phyloP scores from a whole-genome alignment of 75 land plant species.

The Picea glauca region DNA sequence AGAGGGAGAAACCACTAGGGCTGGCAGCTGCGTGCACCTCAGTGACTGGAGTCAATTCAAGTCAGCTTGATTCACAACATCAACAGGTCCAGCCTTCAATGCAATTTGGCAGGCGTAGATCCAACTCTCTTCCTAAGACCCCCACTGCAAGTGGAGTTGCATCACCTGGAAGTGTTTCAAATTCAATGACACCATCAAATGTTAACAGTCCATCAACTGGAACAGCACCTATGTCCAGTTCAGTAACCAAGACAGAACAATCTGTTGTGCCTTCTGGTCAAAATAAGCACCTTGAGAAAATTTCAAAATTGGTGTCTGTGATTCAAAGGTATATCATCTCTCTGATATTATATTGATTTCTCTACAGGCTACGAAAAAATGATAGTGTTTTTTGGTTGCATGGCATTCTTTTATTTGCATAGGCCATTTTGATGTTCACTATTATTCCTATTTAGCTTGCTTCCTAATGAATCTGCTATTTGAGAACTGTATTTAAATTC shows the following conservation, averaged over 20 bases:
- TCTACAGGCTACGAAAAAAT: background rate
- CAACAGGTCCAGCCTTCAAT: conserved; percentile 37
- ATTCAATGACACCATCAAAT: conserved; percentile 47
- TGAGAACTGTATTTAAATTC: background rate
- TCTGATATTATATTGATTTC: background rate
- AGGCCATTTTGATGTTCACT: background rate
- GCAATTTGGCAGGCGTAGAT: conserved; percentile 40
- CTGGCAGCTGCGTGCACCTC: conserved; percentile 37
- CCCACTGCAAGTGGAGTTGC: conserved; percentile 54
- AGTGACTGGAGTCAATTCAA: conserved; percentile 39
- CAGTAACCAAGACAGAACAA: conserved; percentile 25
- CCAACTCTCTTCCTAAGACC: conserved; percentile 65
- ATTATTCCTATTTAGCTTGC: background rate
- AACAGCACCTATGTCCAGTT: conserved; percentile 23
- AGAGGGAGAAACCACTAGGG: conserved; percentile 56
- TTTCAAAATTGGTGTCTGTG: conserved; percentile 56
- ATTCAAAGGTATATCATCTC: conserved; percentile 46
- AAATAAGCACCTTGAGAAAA: conserved; percentile 31
- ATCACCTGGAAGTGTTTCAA: conserved; percentile 74
- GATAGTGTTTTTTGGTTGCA: background rate
- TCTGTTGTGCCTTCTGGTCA: background rate
- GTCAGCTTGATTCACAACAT: conserved; percentile 50
- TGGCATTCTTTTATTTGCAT: background rate
- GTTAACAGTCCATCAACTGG: conserved; percentile 77
- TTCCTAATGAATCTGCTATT: background rate